phyloP scores from a whole-genome alignment of 148 eudicot species.

The Camellia sinensis region DNA sequence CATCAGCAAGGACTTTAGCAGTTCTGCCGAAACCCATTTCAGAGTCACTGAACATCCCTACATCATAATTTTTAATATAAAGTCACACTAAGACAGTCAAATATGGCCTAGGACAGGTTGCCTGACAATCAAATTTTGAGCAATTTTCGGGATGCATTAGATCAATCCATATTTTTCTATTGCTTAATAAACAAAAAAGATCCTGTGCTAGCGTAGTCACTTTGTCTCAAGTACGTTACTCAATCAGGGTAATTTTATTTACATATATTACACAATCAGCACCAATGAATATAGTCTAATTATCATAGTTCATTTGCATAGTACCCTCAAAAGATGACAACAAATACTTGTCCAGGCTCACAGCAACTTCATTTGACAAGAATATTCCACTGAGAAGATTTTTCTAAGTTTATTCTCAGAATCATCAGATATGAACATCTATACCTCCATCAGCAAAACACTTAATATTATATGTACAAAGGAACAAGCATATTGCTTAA shows the following conservation, averaged over 20 bases:
- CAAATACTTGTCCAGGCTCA: neutral
- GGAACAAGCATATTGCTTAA: neutral
- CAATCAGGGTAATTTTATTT: neutral
- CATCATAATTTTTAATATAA: too few species aligned
- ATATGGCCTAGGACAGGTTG: too few species aligned
- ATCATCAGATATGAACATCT: neutral
- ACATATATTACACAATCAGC: neutral
- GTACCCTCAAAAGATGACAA: neutral
- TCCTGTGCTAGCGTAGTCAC: too few species aligned
- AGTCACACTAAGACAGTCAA: too few species aligned
- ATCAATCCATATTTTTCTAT: too few species aligned
- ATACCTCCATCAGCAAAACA: neutral
- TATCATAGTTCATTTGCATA: neutral
- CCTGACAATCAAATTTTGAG: too few species aligned
- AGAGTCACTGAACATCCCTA: too few species aligned
- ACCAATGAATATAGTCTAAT: neutral
- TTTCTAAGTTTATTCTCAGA: neutral
- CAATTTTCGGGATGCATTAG: too few species aligned
- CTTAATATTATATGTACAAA: neutral
- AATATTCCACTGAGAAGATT: too few species aligned
- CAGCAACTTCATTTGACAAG: neutral
- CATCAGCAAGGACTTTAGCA: too few species aligned
- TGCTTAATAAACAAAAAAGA: too few species aligned
- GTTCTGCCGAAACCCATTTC: too few species aligned
- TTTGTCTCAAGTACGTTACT: neutral